Percentiles rank a stretch among this genome's conserved stretches.
Evolutionary conservation across 352 stramenopile genomes (phyloP).

Genomic region (Poterioochromonas sp.): DNA sequence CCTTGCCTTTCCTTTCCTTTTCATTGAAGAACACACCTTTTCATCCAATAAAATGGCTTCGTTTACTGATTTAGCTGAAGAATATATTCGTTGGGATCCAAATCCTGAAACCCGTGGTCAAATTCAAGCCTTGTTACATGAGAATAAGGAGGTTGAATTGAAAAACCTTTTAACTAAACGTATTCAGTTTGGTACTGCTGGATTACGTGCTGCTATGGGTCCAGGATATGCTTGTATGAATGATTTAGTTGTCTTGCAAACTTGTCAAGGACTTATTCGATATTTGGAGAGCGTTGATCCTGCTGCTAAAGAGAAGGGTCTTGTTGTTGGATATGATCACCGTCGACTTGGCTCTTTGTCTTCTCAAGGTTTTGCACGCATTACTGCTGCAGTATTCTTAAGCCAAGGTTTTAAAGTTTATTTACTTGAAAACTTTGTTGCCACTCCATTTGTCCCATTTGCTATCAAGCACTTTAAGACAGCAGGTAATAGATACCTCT

Average conservation of each 20-base stretch:
- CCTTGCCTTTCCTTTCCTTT: too few relatives aligned
- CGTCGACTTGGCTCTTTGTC: slow-evolving; percentile 60
- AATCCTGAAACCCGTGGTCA: slow-evolving; percentile 59
- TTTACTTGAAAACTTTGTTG: slow-evolving; percentile 72
- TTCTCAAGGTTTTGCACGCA: slow-evolving; percentile 71
- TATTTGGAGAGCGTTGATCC: slow-evolving; percentile 53
- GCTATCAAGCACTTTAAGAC: slow-evolving; percentile 46
- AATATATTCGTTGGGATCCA: slow-evolving; percentile 73
- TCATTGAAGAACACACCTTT: too few relatives aligned
- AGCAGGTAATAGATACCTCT: slow-evolving; percentile 50
- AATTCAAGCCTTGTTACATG: slow-evolving; percentile 58
- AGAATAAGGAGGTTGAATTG: slow-evolving; percentile 52
- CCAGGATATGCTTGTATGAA: slow-evolving; percentile 76
- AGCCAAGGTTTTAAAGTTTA: slow-evolving; percentile 72
- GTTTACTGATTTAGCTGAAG: slow-evolving; percentile 40
- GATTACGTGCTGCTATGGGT: slow-evolving; percentile 73
- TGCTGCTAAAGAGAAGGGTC: slow-evolving; percentile 53
- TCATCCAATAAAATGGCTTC: too few relatives aligned
- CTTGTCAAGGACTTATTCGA: slow-evolving; percentile 72
- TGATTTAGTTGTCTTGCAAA: slow-evolving; percentile 80
- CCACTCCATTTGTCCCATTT: slow-evolving; percentile 85
- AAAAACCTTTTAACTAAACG: slow-evolving; percentile 63
- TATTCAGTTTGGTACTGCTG: slow-evolving; percentile 79
- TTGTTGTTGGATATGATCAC: slow-evolving; percentile 81
- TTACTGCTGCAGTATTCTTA: slow-evolving; percentile 67